Evolutionary conservation across 2,329 filamentous ascomycete species (phyloP), one percentile per base, ranked within the genome.

Genomic region (Raffaelea deltoideospora): DNA sequence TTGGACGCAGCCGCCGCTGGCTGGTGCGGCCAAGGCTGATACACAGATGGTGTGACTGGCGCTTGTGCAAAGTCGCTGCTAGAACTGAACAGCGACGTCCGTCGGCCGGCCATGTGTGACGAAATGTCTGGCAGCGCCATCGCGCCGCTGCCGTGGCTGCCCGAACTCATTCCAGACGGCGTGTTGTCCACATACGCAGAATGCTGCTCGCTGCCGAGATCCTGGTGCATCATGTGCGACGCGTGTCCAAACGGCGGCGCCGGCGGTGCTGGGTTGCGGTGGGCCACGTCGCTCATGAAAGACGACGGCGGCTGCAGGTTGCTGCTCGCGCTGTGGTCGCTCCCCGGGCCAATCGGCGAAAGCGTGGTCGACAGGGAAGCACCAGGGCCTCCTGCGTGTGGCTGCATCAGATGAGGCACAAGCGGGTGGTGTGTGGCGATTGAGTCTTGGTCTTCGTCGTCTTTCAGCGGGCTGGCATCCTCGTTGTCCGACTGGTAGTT

Each of bases 401-500:
- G 48, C 26, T 61, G 50, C 26, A 64, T 39, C 5, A 51, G 43
- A 33, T 59, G 56, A 9, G 34, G 17, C 14, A 11, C 22, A 10
- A 21, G 21, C 10, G 35, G n/a, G 10, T 41, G 54, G 42, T 33
- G 52, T 37, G 19, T 53, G 3, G 59, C 57, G 10, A 53, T 40
- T 8, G 46, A 45, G 18, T 58, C 53, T 1, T 45, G 46, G 8
- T 63, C 62, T 10, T 64, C 60, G 14, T 63, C 62, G 20, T 63
- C 61, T 35, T 62, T 57, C 34, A 54, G 51, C 3, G 55, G 49
- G 10, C 48, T 56, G 11, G 23, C 17, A 15, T 60, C 54, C 6
- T 72, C 68, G 18, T 60, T 62, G 17, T 70, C 65, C 1, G 63
- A 67, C 13, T 54, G 47, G 34, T 62, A 65, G 21, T 56, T 60